Percentiles rank a stretch among this genome's conserved stretches.
Evolutionary conservation across 2,329 filamentous ascomycete genomes (phyloP).

Genomic region (Pseudogymnoascus verrucosus): DNA sequence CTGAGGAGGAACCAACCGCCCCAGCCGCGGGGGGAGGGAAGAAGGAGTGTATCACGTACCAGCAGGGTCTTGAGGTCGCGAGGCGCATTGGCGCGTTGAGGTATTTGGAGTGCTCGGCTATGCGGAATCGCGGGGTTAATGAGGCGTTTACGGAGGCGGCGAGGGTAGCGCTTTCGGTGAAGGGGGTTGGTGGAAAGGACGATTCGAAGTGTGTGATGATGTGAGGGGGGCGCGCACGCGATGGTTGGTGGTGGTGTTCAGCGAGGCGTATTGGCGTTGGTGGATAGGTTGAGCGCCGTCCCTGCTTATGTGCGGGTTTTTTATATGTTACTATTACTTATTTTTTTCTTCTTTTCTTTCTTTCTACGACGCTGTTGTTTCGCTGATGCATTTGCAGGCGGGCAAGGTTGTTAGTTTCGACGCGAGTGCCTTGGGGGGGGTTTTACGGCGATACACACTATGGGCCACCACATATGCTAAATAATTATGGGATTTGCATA

Average conservation of each 20-base stretch:
- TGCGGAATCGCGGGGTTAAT: conserved; percentile 96
- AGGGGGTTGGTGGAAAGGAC: conserved; percentile 49
- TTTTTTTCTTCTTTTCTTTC: not conserved
- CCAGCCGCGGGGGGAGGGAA: conserved; percentile 40
- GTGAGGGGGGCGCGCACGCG: conserved; percentile 30
- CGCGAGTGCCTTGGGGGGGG: not conserved
- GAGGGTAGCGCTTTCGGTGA: conserved; percentile 75
- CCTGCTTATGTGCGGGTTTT: not conserved
- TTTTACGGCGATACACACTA: not conserved
- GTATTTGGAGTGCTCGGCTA: conserved; percentile 96
- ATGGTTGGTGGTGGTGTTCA: not conserved
- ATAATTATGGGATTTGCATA: conserved; percentile 1
- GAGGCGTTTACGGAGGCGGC: conserved; percentile 98
- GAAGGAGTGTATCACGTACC: conserved; percentile 76
- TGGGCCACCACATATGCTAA: not conserved
- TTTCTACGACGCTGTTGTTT: not conserved
- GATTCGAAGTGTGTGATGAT: conserved; percentile 54
- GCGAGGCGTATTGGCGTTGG: conserved; percentile 5
- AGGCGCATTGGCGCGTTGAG: conserved; percentile 85
- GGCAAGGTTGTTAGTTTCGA: not conserved
- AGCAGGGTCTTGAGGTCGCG: conserved; percentile 84
- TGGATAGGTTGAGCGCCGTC: conserved; percentile 4
- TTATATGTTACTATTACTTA: not conserved
- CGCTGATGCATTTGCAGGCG: not conserved
- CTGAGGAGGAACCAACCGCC: conserved; percentile 46